Base-by-base conservation (phyloP, 192 early-diverging fungal genomes). In the Podila epicladia region DNA sequence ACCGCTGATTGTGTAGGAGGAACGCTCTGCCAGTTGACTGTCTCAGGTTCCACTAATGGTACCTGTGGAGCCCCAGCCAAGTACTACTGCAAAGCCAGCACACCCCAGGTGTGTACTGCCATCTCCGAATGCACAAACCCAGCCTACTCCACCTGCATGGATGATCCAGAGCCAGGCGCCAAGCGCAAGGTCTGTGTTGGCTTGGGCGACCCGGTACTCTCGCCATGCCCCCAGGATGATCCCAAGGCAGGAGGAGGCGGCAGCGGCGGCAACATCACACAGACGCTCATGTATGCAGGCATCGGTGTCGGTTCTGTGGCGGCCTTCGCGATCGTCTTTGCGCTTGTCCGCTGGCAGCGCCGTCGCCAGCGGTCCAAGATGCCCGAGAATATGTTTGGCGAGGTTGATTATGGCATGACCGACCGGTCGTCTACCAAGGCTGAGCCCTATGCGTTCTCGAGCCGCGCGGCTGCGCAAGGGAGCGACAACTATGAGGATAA, bases 391-490 rank as follows among this genome's bases (percentile, higher is more conserved):
- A 80, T 80, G 76, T 80, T 80, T 73, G 65, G 70, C 4, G 76
- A 72, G 45, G 58, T 80, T 11, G 71, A 80, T n/a, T 80, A 80
- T 63, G 76, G 76, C 3, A 79, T 79, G 75, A 71, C 75, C 9
- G 69, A 78, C 28, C 68, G 75, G 1, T 60, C 13, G 3, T 1
- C 64, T 2, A n/a, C 76, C 38, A 80, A 80, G 62, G 58, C 61
- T 2, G 71, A 71, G 35, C 66, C 7, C 33, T 80, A 80, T 31
- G 65, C 76, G 51, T 80, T 80, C 71, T 68, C 76, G 26, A 69
- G 61, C 28, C 76, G 76, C 49, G 49, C 58, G 20, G 60, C 72
- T 55, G 76, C 76, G 8, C 76, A 80, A 51, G 76, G 76, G 58
- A 69, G 66, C 33, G 76, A 73, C 20, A 41, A 62, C 8, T 31